Percentiles rank a stretch among this genome's conserved stretches.
phyloP scores from a whole-genome alignment of 495 filamentous ascomycete genomes.

The Penicillium atrosanguineum region DNA sequence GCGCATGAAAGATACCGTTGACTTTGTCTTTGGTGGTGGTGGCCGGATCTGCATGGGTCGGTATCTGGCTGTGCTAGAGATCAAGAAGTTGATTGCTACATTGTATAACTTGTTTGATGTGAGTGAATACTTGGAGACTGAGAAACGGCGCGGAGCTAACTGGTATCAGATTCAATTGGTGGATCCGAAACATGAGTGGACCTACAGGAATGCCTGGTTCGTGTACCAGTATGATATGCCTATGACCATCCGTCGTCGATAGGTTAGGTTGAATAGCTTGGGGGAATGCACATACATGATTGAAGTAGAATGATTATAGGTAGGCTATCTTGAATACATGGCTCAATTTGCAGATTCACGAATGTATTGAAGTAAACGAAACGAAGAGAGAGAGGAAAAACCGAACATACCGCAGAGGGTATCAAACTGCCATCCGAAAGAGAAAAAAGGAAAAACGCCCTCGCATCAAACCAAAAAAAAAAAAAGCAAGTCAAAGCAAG shows the following conservation, averaged over 20 bases:
- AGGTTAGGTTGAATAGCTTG: not conserved
- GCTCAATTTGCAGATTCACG: constrained; percentile 12
- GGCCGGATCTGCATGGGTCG: constrained; percentile 64
- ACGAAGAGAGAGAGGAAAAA: constrained; percentile 4
- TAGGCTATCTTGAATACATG: constrained; percentile 8
- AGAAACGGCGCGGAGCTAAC: not conserved
- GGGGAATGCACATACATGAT: not conserved
- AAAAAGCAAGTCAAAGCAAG: constrained; percentile 15
- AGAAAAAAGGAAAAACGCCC: constrained; percentile 7
- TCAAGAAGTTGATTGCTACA: constrained; percentile 75
- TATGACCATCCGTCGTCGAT: constrained; percentile 22
- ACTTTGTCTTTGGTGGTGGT: constrained; percentile 63
- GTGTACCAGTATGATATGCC: constrained; percentile 34
- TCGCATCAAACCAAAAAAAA: constrained; percentile 3
- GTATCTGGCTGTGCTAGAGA: constrained; percentile 74
- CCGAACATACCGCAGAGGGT: constrained; percentile 22
- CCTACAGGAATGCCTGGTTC: constrained; percentile 30
- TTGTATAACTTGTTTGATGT: constrained; percentile 68
- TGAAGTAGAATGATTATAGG: not conserved
- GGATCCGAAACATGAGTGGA: constrained; percentile 28
- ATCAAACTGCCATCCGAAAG: constrained; percentile 24
- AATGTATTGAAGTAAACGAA: constrained; percentile 5
- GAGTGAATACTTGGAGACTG: constrained; percentile 3
- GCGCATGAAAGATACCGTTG: constrained; percentile 25
- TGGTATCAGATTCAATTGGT: constrained; percentile 24